Base-by-base conservation (phyloP, 176 grass and related monocot species). In the Echinochloa phyllopogon region DNA sequence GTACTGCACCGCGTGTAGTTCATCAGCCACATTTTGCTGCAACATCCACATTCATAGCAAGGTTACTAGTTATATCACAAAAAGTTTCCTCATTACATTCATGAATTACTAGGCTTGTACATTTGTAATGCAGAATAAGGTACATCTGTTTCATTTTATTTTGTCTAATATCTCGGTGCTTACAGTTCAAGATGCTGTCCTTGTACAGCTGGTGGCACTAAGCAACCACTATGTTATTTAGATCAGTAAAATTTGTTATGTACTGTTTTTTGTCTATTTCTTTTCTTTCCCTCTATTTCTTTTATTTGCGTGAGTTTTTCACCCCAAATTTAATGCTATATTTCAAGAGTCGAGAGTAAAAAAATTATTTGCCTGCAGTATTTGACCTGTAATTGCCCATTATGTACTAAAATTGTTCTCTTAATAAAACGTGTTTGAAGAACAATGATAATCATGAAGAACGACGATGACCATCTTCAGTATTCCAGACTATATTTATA, bases 21-120 rank as follows among this genome's bases (percentile, higher is more conserved):
- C 96, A 99, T 85, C 96, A 99, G 76, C 96, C 96, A 59, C 88
- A 99, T 92, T 99, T 99, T 82, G 96, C 96, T 9, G 96, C 96
- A 73, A 96, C 96, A 74, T 90, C 96, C 6, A 89, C 96, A 80
- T 99, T 99, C 59, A 99, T 99, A 68, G 96, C 96, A 80, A 92
- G 96, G 96, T 94, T 65, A 82, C 70, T 37, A 75, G 40, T 77
- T 79, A 68, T 77, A 65, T 73, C 55, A 76, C 64, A 38, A 55
- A 65, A 81, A 74, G 29, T 66, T 88, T 72, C 48, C 44, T 59
- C 0, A 0, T 57, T 66, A 37, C 40, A 44, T 36, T 90, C 15
- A 65, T 33, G 17, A 65, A 83, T 90, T 57, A 73, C 7, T 77
- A 24, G 23, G 53, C 41, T 8, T 57, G 13, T 50, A 62, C n/a